phyloP scores from a whole-genome alignment of 2,329 filamentous ascomycete genomes.

The Thielaviopsis euricoi region DNA sequence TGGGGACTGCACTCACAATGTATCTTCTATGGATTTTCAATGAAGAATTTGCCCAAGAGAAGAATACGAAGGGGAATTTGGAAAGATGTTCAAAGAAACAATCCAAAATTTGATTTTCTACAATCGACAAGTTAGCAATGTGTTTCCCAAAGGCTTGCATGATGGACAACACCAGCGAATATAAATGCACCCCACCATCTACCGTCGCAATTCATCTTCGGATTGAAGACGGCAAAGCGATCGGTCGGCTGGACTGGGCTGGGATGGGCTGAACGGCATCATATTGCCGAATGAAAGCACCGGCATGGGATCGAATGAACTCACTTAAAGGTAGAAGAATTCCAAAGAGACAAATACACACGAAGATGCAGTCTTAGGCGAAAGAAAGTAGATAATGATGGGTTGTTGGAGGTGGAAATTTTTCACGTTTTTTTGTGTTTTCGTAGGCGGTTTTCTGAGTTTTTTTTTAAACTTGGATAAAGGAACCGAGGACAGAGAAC shows the following conservation, averaged over 20 bases:
- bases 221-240: neutral
- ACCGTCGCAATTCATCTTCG: neutral
- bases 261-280: neutral
- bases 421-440: conserved; percentile 41
- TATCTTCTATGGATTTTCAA: conserved; percentile 11
- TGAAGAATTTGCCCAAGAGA: conserved; percentile 12
- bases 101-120: neutral
- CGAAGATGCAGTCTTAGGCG: conserved; percentile 8
- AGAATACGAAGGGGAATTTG: neutral
- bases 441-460: conserved; percentile 18
- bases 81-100: neutral
- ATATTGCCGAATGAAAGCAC: neutral
- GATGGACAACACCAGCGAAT: neutral
- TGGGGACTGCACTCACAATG: neutral
- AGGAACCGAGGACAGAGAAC: conserved; percentile 43
- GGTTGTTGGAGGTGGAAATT: conserved; percentile 38
- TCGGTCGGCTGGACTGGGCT: too few relatives aligned
- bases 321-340: neutral
- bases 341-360: conserved; percentile 7
- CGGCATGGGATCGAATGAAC: neutral
- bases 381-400: conserved; percentile 18
- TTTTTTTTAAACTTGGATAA: conserved; percentile 19
- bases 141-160: neutral
- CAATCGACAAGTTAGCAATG: neutral
- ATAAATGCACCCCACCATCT: neutral